Conservation (phyloP, 331 rosid species). For the Acacia concinna region DNA sequence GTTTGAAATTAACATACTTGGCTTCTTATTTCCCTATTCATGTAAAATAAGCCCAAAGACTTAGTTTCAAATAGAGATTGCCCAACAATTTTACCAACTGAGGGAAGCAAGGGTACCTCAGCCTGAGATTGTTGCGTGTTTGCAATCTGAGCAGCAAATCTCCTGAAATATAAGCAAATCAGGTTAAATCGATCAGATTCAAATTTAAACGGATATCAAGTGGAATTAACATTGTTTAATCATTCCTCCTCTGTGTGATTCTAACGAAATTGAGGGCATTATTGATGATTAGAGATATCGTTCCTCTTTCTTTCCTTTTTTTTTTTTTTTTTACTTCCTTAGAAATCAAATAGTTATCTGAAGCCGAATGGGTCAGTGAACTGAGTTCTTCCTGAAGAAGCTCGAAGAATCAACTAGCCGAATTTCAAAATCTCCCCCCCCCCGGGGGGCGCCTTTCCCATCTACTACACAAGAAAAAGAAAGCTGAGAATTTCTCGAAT, state of each 20-base stretch:
- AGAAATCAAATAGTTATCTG: background rate
- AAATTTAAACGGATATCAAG: background rate
- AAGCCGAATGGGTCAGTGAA: background rate
- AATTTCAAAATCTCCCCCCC: background rate
- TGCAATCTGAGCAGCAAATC: conserved; percentile 85
- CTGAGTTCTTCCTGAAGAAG: background rate
- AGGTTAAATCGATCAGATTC: conserved; percentile 24
- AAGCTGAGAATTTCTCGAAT: background rate
- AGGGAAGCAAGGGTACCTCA: conserved; percentile 52
- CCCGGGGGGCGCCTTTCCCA: background rate
- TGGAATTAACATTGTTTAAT: background rate
- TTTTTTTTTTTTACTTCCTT: background rate
- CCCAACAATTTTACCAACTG: background rate
- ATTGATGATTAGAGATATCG: background rate
- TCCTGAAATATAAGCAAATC: conserved; percentile 46
- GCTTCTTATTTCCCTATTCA: conserved; percentile 47
- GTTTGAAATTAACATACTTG: conserved; percentile 34
- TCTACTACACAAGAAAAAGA: background rate
- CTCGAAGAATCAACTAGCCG: background rate
- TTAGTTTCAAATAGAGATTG: conserved; percentile 4
- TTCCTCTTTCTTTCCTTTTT: background rate
- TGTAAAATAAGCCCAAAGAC: conserved; percentile 4
- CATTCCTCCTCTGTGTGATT: background rate
- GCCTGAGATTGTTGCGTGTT: conserved; percentile 43
- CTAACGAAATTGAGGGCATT: background rate